Evolutionary conservation across 331 rosid genomes (phyloP).

Genomic region (Prunus yedoensis): DNA sequence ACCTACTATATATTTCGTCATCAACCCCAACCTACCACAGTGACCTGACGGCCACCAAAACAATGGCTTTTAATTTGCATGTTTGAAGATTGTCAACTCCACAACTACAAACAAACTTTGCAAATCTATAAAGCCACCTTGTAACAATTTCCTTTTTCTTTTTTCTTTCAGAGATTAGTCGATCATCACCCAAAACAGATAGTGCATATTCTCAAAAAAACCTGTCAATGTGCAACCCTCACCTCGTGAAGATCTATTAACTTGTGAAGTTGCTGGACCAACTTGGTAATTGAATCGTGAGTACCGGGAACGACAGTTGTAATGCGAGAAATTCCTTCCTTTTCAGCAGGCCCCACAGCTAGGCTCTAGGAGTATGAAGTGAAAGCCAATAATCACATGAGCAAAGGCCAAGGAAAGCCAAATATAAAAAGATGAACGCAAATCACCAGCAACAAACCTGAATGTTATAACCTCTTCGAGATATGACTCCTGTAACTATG

Average conservation of each 20-base stretch:
- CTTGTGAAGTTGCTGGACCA: conserved; percentile 59
- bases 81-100: neutral
- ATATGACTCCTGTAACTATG: conserved; percentile 85
- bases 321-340: conserved; percentile 53
- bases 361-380: conserved; percentile 39
- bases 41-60: neutral
- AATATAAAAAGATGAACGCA: neutral
- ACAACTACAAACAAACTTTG: neutral
- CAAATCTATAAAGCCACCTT: neutral
- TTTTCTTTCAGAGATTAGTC: no score
- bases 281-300: conserved; percentile 45
- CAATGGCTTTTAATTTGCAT: conserved; percentile 5
- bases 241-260: conserved; percentile 59
- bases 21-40: neutral
- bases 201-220: neutral
- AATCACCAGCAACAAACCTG: conserved; percentile 40
- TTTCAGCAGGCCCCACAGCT: conserved; percentile 61
- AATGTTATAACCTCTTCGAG: conserved; percentile 93
- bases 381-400: neutral
- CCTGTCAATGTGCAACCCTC: conserved; percentile 8
- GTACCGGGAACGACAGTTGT: conserved; percentile 65
- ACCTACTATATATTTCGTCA: neutral
- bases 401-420: conserved; percentile 8
- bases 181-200: neutral
- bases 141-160: neutral